phyloP scores from a whole-genome alignment of 257 asterid genomes.

The Pogostemon cablin region DNA sequence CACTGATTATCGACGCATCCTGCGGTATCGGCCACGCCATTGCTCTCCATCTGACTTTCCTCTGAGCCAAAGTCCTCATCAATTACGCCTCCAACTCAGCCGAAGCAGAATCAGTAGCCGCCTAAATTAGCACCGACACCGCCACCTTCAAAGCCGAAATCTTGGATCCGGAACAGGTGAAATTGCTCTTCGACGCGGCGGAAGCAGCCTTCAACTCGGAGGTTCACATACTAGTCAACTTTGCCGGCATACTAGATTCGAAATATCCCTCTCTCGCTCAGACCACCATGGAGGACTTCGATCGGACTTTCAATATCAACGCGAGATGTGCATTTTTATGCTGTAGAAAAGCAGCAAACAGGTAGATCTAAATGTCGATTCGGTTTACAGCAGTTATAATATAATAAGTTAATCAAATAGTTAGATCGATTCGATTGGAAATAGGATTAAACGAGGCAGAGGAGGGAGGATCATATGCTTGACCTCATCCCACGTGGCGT shows the following conservation, averaged over 20 bases:
- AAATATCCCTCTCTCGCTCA: conserved; percentile 31
- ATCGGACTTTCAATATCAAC: conserved; percentile 23
- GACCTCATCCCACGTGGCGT: conserved; percentile 26
- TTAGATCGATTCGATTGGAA: too few species aligned
- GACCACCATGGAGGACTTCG: conserved; percentile 26
- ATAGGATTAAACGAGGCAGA: conserved; percentile 30
- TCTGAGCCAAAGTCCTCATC: conserved; percentile 30
- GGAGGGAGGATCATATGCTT: conserved; percentile 30
- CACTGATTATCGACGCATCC: conserved; percentile 14
- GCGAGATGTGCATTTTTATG: conserved; percentile 25
- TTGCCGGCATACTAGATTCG: conserved; percentile 26
- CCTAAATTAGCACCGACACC: conserved; percentile 17
- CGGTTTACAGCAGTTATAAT: too few species aligned
- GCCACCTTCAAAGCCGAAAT: conserved; percentile 25
- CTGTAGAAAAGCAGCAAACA: conserved; percentile 30
- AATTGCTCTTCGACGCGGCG: conserved; percentile 30
- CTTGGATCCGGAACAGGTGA: conserved; percentile 31
- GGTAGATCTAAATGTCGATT: background rate
- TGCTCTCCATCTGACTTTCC: conserved; percentile 28
- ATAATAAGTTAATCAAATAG: too few species aligned
- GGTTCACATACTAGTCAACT: conserved; percentile 29
- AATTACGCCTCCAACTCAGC: conserved; percentile 31
- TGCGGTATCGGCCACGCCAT: conserved; percentile 33
- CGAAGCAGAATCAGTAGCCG: conserved; percentile 17
- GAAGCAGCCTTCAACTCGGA: conserved; percentile 27